A percentile compares a stretch with the other conserved stretches of the same genome.
Evolutionary conservation across 2,329 filamentous ascomycete genomes (phyloP).

Genomic region (Ophiocordyceps camponoti-leonardi): DNA sequence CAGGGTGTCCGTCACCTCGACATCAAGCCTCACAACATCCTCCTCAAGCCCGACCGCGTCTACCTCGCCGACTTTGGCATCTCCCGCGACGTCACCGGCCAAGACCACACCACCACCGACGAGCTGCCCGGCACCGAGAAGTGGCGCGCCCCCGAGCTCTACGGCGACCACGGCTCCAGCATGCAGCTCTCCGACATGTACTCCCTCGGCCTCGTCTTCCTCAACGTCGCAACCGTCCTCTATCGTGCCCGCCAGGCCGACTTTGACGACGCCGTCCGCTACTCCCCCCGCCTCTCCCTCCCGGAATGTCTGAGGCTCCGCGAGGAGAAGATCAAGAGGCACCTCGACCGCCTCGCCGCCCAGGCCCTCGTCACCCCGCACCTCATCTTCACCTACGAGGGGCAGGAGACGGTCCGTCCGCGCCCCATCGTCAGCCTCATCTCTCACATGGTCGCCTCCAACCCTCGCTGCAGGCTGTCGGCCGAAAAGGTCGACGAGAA

Average conservation of each 20-base stretch:
- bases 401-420: constrained; percentile 20
- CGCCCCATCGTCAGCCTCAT: constrained; percentile 22
- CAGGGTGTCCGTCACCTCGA: constrained; percentile 27
- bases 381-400: constrained; percentile 19
- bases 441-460: constrained; percentile 15
- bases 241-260: constrained; percentile 20
- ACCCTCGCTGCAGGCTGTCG: constrained; percentile 14
- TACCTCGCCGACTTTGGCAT: constrained; percentile 33
- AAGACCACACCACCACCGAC: constrained; percentile 26
- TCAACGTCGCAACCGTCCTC: constrained; percentile 25
- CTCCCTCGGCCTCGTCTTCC: constrained; percentile 26
- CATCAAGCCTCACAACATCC: constrained; percentile 29
- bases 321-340: constrained; percentile 16
- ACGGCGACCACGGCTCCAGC: constrained; percentile 17
- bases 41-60: constrained; percentile 25
- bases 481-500: constrained; percentile 21
- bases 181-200: constrained; percentile 31
- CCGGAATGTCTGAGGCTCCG: constrained; percentile 15
- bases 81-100: constrained; percentile 25
- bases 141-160: constrained; percentile 28
- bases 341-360: constrained; percentile 15
- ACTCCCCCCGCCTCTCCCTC: constrained; percentile 9
- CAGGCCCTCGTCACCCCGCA: constrained; percentile 16
- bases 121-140: constrained; percentile 22
- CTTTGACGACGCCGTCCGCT: constrained; percentile 21